Conservation (phyloP, 1,284 basidiomycete species). For the Anthracocystis panici-leucophaei region DNA sequence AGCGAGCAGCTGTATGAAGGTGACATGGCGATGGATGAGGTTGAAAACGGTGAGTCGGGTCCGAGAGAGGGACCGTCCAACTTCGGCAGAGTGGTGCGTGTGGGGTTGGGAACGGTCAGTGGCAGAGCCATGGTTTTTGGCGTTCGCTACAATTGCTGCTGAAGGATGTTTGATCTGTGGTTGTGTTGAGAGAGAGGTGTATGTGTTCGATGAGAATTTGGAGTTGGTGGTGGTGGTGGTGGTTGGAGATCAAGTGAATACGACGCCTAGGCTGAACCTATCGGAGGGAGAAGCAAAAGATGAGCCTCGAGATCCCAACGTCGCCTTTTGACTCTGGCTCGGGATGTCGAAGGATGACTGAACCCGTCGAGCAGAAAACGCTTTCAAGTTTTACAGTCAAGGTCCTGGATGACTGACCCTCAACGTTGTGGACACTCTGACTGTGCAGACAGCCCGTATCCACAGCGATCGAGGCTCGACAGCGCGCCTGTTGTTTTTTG, state of each 20-base stretch:
- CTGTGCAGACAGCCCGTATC: not conserved
- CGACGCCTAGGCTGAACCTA: not conserved
- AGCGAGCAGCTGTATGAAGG: constrained; percentile 38
- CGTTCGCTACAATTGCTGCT: not conserved
- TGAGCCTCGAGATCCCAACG: not conserved
- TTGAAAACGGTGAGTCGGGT: constrained; percentile 22
- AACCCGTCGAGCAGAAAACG: not conserved
- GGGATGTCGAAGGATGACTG: not conserved
- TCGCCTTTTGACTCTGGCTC: constrained; percentile 2
- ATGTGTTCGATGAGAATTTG: not conserved
- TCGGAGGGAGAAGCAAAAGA: not conserved
- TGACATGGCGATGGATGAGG: constrained; percentile 17
- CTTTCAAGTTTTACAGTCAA: not conserved
- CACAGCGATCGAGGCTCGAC: not conserved
- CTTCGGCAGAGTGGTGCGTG: constrained; percentile 7
- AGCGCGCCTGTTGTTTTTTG: not conserved
- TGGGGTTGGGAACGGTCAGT: constrained; percentile 23
- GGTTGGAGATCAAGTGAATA: not conserved
- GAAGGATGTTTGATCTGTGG: not conserved
- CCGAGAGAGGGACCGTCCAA: constrained; percentile 17
- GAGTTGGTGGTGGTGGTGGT: not conserved
- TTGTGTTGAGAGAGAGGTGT: not conserved
- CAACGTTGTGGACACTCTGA: not conserved
- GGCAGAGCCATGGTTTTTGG: constrained; percentile 36
- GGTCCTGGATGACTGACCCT: not conserved